Percentiles rank a stretch among this genome's conserved stretches.
Conservation (phyloP, 345 rosid genomes). For the Eucalyptus shirleyi region DNA sequence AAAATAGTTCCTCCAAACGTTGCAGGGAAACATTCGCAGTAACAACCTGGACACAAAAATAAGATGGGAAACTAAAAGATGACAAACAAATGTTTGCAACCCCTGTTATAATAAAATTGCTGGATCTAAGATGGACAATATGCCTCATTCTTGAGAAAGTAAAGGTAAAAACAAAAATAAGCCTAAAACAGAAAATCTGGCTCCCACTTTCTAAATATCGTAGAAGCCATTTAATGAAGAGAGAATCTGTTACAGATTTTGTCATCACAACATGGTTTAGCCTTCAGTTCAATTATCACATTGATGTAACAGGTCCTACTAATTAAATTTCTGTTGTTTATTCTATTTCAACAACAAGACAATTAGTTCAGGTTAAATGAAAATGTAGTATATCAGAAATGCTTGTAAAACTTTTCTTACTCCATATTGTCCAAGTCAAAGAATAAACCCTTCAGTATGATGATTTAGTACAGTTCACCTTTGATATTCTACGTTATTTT, state of each 20-base stretch:
- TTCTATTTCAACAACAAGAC: neutral
- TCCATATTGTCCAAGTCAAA: neutral
- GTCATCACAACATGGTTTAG: neutral
- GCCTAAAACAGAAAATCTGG: neutral
- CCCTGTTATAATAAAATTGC: neutral
- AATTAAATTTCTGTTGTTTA: neutral
- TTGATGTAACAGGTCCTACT: neutral
- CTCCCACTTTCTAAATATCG: neutral
- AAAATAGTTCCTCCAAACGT: conserved; percentile 76
- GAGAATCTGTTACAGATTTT: neutral
- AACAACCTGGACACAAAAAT: conserved; percentile 47
- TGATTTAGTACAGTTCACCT: neutral
- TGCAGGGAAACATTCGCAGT: conserved; percentile 84
- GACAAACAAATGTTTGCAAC: neutral
- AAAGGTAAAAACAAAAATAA: neutral
- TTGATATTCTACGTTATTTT: neutral
- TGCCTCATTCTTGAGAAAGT: neutral
- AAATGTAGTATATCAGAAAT: neutral
- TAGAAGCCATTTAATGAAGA: neutral
- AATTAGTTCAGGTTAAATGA: neutral
- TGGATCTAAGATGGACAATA: neutral
- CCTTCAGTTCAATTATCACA: neutral
- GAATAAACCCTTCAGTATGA: neutral
- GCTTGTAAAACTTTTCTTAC: neutral
- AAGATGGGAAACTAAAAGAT: neutral